Evolutionary conservation across 768 basidiomycete genomes (phyloP), one percentile per base, ranked within the genome.

Genomic region (Lactifluus volemus): DNA sequence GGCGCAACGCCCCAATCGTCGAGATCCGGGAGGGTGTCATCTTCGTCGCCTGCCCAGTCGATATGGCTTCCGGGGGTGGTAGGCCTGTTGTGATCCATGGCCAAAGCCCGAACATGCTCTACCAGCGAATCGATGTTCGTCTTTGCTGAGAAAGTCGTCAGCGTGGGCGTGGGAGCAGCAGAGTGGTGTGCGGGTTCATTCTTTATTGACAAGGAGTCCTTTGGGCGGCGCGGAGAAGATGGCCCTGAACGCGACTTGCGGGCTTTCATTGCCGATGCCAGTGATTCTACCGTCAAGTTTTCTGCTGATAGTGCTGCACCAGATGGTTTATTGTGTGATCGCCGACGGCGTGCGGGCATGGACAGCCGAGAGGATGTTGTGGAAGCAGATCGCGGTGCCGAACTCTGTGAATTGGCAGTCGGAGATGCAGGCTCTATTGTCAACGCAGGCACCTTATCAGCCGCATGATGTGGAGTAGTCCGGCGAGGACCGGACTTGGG

Each of bases 1-100:
- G 83, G 76, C 19, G 77, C 77, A 49, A 90, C 81, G 19, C 85
- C 89, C 91, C 91, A 93, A 69, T 93, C 91, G 69, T 92, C 83
- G 30, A 93, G 77, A 72, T 90, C 88, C 5, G 91, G 90, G 2
- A 93, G 75, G 63, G 81, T 84, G 62, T 82, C 81, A 64, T 92
- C 89, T 59, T 93, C 90, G 65, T 92, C 89, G 39, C 86, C 86
- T 45, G 91, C 91, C 91, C 91, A 93, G 72, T 92, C 89, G 60
- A 92, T 86, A 65, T 92, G 89, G 60, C 84, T 88, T 38, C 84
- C 86, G 14, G 87, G 87, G 1, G 87, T 86, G 15, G 80, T 74
- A 12, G 88, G 84, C 48, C 86, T 77, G 25, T 47, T 47, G 55
- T 81, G 77, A 42, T 73, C 84, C 83, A 89, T 88, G 9, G 87